Evolutionary conservation across 2,329 filamentous ascomycete species (phyloP).

Genomic region (Chaetomium sp.): DNA sequence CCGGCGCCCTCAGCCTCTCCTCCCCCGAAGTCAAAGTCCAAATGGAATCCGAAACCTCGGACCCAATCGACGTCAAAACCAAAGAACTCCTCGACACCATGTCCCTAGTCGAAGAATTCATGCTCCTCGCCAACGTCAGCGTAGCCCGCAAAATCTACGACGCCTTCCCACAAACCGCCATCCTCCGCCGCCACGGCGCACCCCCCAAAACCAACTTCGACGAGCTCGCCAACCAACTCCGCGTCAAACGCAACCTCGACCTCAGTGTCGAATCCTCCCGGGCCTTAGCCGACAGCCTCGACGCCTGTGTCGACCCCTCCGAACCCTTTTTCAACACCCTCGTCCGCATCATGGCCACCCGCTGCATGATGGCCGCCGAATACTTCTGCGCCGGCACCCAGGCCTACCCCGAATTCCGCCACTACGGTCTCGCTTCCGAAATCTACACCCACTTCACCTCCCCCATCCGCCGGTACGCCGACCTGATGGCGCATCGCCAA

Average conservation of each 20-base stretch:
- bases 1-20: constrained; percentile 87
- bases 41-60: constrained; percentile 89
- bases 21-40: constrained; percentile 98
- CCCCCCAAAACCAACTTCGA: constrained; percentile 97
- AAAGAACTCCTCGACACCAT: constrained; percentile 93
- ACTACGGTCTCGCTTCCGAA: constrained; percentile 91
- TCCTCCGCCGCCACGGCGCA: constrained; percentile 84
- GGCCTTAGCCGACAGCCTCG: constrained; percentile 88
- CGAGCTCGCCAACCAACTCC: constrained; percentile 83
- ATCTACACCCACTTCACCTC: constrained; percentile 99
- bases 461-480: constrained; percentile 95
- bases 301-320: constrained; percentile 67
- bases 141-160: constrained; percentile 87
- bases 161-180: constrained; percentile 89
- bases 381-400: constrained; percentile 96
- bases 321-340: constrained; percentile 99
- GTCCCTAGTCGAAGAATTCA: constrained; percentile 97
- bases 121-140: constrained; percentile 95
- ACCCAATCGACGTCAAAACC: constrained; percentile 92
- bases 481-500: constrained; percentile 88
- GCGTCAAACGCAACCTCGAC: constrained; percentile 75
- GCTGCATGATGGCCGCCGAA: constrained; percentile 98
- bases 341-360: constrained; percentile 91
- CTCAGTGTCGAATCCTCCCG: constrained; percentile 80
- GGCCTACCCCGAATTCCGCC: constrained; percentile 87